phyloP scores from a whole-genome alignment of 345 rosid genomes.

The Eucalyptus virginea region DNA sequence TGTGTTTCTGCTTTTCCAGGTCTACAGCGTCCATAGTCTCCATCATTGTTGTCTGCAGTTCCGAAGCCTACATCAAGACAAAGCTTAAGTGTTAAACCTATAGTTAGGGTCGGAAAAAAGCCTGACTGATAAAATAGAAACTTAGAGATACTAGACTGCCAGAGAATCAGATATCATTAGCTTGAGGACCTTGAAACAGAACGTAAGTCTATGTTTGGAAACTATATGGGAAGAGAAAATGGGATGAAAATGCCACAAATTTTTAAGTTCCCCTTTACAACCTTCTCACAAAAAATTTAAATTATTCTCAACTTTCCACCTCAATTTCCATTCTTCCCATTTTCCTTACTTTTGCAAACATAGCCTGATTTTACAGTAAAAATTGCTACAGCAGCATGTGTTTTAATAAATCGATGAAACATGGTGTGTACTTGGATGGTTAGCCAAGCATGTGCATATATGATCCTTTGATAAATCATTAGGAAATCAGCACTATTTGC shows the following conservation, averaged over 20 bases:
- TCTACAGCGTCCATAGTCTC: constrained; percentile 94
- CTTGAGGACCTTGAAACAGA: neutral
- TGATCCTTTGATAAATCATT: neutral
- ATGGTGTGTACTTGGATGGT: neutral
- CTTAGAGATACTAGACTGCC: neutral
- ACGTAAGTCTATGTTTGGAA: neutral
- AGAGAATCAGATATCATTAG: neutral
- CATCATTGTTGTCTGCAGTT: constrained; percentile 86
- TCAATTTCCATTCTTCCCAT: neutral
- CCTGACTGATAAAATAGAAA: neutral
- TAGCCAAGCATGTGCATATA: neutral
- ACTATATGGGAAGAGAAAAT: neutral
- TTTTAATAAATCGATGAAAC: neutral
- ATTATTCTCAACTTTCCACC: neutral
- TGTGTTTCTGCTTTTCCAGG: constrained; percentile 87
- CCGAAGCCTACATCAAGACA: constrained; percentile 50
- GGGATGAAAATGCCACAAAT: neutral
- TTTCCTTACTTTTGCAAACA: neutral
- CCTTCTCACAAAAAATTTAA: neutral
- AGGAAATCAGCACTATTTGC: neutral
- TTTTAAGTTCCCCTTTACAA: neutral
- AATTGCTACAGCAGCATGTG: neutral
- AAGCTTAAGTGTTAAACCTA: neutral
- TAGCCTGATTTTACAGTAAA: neutral
- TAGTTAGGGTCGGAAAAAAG: neutral